These are phyloP conservation scores for Crithidia fasciculata DNA, from an alignment of 208 protist species.

Conservation along the genomic window DNA sequence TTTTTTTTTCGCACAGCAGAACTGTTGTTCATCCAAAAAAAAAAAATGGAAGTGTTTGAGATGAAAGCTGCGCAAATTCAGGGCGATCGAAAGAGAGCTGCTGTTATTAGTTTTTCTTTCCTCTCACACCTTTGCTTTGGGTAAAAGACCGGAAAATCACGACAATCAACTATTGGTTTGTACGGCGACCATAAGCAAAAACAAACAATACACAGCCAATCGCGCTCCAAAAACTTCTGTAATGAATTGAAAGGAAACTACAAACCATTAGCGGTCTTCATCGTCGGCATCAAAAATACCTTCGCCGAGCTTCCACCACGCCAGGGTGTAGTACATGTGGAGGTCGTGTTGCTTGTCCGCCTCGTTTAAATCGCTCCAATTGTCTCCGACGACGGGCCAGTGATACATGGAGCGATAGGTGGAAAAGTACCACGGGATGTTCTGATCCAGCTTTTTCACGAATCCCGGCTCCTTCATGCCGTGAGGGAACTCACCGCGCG, in stretches of 20 bases:
- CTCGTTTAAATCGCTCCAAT: conserved; percentile 89
- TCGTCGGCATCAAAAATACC: conserved; percentile 89
- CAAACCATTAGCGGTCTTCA: conserved; percentile 49
- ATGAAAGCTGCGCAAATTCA: too few relatives aligned
- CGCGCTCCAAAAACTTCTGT: background rate
- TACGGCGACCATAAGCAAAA: too few relatives aligned
- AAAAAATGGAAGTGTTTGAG: too few relatives aligned
- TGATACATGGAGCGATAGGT: conserved; percentile 92
- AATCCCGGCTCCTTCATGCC: conserved; percentile 91
- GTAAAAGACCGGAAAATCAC: too few relatives aligned
- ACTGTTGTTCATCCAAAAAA: too few relatives aligned
- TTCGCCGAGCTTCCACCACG: conserved; percentile 91
- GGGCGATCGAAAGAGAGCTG: too few relatives aligned
- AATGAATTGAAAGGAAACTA: background rate
- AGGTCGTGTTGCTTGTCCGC: conserved; percentile 87
- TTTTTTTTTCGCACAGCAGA: too few relatives aligned
- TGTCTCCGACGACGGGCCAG: conserved; percentile 87
- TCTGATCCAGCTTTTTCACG: conserved; percentile 89
- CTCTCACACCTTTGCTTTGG: too few relatives aligned
- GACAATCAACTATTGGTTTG: too few relatives aligned
- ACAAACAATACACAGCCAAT: background rate
- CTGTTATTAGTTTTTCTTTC: too few relatives aligned
- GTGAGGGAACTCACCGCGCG: conserved; percentile 88
- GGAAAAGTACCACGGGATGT: conserved; percentile 93
- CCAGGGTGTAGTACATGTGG: conserved; percentile 92